Conservation (phyloP, 768 basidiomycete genomes). For the Psilocybe azurescens region DNA sequence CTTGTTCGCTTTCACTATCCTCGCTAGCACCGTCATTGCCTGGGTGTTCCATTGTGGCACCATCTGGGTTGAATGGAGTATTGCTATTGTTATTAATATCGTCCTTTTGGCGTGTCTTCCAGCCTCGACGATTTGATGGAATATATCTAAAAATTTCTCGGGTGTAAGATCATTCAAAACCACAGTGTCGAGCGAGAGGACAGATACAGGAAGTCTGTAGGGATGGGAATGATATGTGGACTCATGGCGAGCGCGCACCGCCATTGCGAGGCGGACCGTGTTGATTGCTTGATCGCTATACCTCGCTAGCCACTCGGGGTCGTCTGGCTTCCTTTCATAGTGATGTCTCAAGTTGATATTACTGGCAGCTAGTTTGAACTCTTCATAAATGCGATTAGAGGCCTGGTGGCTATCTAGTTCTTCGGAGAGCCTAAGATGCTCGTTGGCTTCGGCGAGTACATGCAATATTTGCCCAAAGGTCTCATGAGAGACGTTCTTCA, state of each 20-base stretch:
- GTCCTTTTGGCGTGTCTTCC: background rate
- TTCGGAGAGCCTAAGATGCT: background rate
- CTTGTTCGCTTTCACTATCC: background rate
- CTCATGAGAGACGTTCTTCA: background rate
- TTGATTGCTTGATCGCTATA: slow-evolving; percentile 12
- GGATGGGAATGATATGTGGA: background rate
- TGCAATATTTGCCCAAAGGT: background rate
- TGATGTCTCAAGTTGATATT: background rate
- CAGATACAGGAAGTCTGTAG: background rate
- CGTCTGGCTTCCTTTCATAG: background rate
- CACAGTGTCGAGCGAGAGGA: background rate
- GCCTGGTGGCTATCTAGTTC: too few species aligned
- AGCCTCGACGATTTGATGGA: background rate
- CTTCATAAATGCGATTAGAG: background rate
- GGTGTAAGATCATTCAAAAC: background rate
- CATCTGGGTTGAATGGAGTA: background rate
- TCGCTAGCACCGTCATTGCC: background rate
- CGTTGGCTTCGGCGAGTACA: background rate
- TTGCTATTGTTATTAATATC: background rate
- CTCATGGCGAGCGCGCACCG: background rate
- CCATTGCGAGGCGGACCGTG: background rate
- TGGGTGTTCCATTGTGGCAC: background rate
- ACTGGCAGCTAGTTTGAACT: background rate
- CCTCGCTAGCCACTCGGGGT: slow-evolving; percentile 1
- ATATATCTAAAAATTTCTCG: background rate